Conservation (phyloP, 164 flowering plant genomes). For the Nymphaea colorata region DNA sequence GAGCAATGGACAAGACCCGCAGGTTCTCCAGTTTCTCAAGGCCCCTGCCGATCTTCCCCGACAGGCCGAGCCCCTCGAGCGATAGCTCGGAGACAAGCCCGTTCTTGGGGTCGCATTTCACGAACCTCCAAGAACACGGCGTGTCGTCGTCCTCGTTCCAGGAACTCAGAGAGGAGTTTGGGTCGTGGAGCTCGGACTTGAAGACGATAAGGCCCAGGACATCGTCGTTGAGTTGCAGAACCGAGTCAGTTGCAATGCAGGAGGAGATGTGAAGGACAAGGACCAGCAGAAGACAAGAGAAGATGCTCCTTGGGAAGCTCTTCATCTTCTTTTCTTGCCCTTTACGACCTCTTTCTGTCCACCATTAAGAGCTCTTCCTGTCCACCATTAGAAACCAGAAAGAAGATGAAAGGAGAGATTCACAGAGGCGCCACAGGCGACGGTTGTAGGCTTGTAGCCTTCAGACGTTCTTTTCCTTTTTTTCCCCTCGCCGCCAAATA, state of each 20-base stretch:
- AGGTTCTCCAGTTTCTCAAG: slow-evolving; percentile 45
- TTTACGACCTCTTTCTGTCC: neutral
- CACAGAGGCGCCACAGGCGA: neutral
- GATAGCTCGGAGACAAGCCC: slow-evolving; percentile 40
- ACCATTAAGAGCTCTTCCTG: neutral
- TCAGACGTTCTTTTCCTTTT: neutral
- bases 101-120: slow-evolving; percentile 40
- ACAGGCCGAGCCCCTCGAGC: slow-evolving; percentile 44
- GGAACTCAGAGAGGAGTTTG: slow-evolving; percentile 32
- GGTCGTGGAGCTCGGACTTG: slow-evolving; percentile 60
- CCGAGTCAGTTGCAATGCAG: neutral
- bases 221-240: slow-evolving; percentile 56
- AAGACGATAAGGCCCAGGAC: slow-evolving; percentile 78
- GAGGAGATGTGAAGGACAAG: neutral
- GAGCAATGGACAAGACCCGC: slow-evolving; percentile 37
- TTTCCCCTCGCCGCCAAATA: neutral
- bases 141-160: slow-evolving; percentile 74
- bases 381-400: neutral
- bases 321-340: neutral
- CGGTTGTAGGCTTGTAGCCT: neutral
- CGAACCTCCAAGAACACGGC: slow-evolving; percentile 72
- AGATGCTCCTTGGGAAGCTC: neutral
- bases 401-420: neutral
- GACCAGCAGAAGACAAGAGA: neutral
- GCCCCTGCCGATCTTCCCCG: slow-evolving; percentile 66